A percentile compares a stretch with the other conserved stretches of the same genome.
Conservation (phyloP, 495 filamentous ascomycete genomes). For the Neurospora intermedia region DNA sequence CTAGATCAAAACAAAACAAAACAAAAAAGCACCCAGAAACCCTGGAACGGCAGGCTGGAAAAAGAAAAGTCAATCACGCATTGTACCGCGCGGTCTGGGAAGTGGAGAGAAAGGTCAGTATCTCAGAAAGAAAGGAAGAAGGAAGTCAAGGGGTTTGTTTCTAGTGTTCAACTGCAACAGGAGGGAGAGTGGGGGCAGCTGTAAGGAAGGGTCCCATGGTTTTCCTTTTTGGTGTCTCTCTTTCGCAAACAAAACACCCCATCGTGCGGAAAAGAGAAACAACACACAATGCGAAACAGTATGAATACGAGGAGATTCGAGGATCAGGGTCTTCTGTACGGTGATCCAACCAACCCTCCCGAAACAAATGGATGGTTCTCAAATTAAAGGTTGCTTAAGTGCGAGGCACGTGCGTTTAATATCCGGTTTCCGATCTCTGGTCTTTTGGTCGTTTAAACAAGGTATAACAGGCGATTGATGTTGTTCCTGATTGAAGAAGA, state of each 20-base stretch:
- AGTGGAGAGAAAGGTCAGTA: neutral
- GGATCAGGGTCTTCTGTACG: neutral
- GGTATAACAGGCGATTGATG: neutral
- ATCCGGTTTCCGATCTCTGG: neutral
- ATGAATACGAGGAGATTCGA: neutral
- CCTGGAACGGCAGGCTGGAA: neutral
- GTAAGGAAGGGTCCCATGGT: neutral
- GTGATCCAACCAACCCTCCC: neutral
- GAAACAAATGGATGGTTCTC: neutral
- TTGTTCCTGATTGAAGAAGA: neutral
- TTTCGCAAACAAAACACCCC: too few species aligned
- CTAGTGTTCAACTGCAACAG: neutral
- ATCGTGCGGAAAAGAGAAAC: too few species aligned
- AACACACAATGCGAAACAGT: too few species aligned
- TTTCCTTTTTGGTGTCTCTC: neutral
- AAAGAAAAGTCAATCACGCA: neutral
- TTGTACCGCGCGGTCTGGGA: neutral
- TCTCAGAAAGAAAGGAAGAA: neutral
- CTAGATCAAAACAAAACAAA: neutral
- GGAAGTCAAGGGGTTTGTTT: neutral
- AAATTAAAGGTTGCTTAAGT: neutral
- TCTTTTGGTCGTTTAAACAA: neutral
- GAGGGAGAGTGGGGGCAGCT: neutral
- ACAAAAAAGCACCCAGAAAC: neutral
- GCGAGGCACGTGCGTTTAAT: neutral